Evolutionary conservation across 108 stramenopile species (phyloP), one percentile per base, ranked within the genome.

Genomic region (Nannochloropsis gaditana): DNA sequence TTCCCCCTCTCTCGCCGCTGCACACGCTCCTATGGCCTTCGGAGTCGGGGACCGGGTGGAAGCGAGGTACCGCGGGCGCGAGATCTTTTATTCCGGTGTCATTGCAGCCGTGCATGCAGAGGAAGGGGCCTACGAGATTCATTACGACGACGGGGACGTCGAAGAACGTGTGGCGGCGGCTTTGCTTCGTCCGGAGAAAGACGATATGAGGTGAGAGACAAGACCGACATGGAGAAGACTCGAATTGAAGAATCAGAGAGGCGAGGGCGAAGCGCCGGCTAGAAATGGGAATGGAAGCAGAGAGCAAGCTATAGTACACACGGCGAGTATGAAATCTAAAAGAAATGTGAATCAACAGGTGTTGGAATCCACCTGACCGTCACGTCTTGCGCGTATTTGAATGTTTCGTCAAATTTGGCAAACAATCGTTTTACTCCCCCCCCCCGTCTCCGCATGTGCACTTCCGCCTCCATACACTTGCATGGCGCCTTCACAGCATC

Each of bases 61-160:
- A n/a, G 59, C 59, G 19, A 15, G 59, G 3, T 73, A 73, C 59
- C 59, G 0, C 2, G 59, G 59, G 19, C 59, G 59, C 15, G 59
- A n/a, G 59, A 73, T n/a, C 4, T 73, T 73, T 8, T 73, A 73
- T 73, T 73, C 59, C 15, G 59, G 59, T 73, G 59, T 73, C 19
- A 73, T 73, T 73, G 59, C 3, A n/a, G 59, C 59, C 59, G 59
- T 73, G 59, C 3, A 3, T 73, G 59, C 59, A 15, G 15, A 15
- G 19, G 59, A 73, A n/a, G 59, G 59, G n/a, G 15, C 59, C 8
- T 73, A 73, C n/a, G 6, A 73, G n/a, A 73, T 73, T 73, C 59
- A 73, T 73, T 73, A 73, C 59, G 59, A 73, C 6, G 59, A 73
- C 59, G 59, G 59, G 19, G 59, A 73, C n/a, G 59, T 73, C 59